Evolutionary conservation across 768 basidiomycete genomes (phyloP), one percentile per base, ranked within the genome.

Genomic region (Pisolithus albus): DNA sequence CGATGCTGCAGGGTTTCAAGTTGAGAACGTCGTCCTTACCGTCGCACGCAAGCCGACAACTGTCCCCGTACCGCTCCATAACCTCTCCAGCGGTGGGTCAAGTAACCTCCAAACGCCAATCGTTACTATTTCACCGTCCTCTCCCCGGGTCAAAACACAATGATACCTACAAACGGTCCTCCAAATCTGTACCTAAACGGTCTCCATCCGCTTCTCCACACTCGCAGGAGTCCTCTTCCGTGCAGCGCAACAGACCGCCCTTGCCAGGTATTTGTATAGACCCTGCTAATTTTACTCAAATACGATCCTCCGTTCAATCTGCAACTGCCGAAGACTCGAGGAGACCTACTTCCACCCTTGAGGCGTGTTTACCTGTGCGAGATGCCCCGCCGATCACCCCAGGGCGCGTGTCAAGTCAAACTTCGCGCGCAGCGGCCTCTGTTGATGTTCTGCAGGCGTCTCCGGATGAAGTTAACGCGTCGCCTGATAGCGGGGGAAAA

Each of bases 21-120:
- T n/a, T n/a, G 34, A 46, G 24, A 37, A 46, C 32, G 34, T 18
- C 30, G 9, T 36, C 18, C 13, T 36, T 36, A 15, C 28, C 34
- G 24, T 46, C 32, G 32, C 40, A 42, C 5, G 40, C 38, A n/a
- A 34, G 41, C 10, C 30, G 46, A 5, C 36, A 46, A 26, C 38
- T 40, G 38, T n/a, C 41, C 5, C 24, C 46, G 49, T 47, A 46
- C 32, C 49, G 53, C 7, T 54, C 46, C 30, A 52, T 40, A 11
- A 43, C 45, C 23, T 47, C 45, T 13, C 51, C 9, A 3, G 9
- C n/a, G 7, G 46, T 47, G 32, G 46, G 30, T 45, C 43, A 9
- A 30, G 26, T 6, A 8, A 15, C 24, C 2, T 9, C 13, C 1
- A 47, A 19, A 19, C 46, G 32, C 19, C 30, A 18, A 10, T n/a